These are phyloP conservation scores for Thelephora ganbajun DNA, from an alignment of 768 basidiomycete genomes.

Conservation along the genomic window DNA sequence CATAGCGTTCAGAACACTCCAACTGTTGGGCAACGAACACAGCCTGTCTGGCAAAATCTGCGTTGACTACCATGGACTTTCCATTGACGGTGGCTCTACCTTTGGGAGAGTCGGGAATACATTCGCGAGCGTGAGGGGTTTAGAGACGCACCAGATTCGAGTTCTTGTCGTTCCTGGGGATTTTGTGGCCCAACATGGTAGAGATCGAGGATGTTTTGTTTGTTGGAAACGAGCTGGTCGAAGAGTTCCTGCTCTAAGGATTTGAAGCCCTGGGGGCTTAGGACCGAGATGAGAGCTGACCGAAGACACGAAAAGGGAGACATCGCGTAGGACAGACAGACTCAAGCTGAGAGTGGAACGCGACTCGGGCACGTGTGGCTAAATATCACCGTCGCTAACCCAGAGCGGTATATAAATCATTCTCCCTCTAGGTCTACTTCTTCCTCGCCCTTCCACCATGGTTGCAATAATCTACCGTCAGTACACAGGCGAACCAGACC, in stretches of 20 bases:
- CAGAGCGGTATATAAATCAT: too few species aligned
- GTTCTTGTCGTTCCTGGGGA: slow-evolving; percentile 51
- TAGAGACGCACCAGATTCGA: slow-evolving; percentile 42
- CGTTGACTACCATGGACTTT: slow-evolving; percentile 56
- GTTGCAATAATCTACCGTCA: slow-evolving; percentile 44
- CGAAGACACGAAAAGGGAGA: slow-evolving; percentile 45
- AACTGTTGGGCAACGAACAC: slow-evolving; percentile 73
- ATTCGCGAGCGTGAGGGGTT: background rate
- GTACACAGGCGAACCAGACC: slow-evolving; percentile 65
- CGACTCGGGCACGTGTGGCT: too few species aligned
- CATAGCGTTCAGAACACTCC: slow-evolving; percentile 68
- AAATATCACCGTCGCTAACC: too few species aligned
- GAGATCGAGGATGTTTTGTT: slow-evolving; percentile 44
- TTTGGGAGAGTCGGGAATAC: slow-evolving; percentile 15
- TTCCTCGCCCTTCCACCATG: background rate
- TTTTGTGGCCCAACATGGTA: slow-evolving; percentile 53
- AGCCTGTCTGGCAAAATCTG: slow-evolving; percentile 66
- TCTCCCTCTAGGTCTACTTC: too few species aligned
- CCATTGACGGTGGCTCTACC: slow-evolving; percentile 56
- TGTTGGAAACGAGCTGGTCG: slow-evolving; percentile 57
- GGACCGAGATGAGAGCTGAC: slow-evolving; percentile 32
- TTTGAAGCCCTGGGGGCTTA: slow-evolving; percentile 29
- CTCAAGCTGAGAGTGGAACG: too few species aligned
- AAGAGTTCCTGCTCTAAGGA: slow-evolving; percentile 63
- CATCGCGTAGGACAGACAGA: slow-evolving; percentile 27